Evolutionary conservation across 129 eudicot genomes (phyloP), one percentile per base, ranked within the genome.

Genomic region (Chrysanthemum makinoi): DNA sequence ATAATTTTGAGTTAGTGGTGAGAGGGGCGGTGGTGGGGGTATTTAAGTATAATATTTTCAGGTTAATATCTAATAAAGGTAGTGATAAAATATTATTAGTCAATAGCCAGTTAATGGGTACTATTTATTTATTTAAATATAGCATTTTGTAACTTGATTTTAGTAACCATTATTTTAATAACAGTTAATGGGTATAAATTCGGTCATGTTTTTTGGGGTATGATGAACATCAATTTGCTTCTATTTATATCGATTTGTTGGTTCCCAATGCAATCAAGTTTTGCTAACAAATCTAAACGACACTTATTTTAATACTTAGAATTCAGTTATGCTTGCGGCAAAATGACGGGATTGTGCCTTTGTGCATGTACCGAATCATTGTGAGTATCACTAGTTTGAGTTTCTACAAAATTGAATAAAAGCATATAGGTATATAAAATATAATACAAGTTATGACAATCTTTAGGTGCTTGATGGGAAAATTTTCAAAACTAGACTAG

Each of bases 221-320:
- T 28, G 20, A 4, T 28, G 20, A 11, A 77, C 30, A 76, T 17
- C 74, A 55, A 63, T 39, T 43, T 13, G 54, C 43, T 28, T 62
- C 77, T 70, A 63, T 77, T 53, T 62, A 62, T 70, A 46, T 70
- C 59, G 55, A 72, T 55, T 13, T 49, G 77, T 70, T 77, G 43
- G 62, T 78, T 70, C 76, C 72, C 72, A 44, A 78, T 22, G 77
- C 51, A 39, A 18, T 64, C 47, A 64, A 54, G 20, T 20, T 4
- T 2, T 2, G 62, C 70, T 13, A 60, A 26, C 76, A 59, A 59
- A 35, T 64, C 54, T 48, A 64, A 65, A 2, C 28, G 14, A 24
- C 49, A 66, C 50, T 73, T 35, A 15, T 4, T 24, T 30, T 72
- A 14, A 22, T 60, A 49, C 8, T 22, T 69, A 9, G 18, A 70